Conservation (phyloP, 2,329 filamentous ascomycete genomes). For the Trichoderma oligosporum region DNA sequence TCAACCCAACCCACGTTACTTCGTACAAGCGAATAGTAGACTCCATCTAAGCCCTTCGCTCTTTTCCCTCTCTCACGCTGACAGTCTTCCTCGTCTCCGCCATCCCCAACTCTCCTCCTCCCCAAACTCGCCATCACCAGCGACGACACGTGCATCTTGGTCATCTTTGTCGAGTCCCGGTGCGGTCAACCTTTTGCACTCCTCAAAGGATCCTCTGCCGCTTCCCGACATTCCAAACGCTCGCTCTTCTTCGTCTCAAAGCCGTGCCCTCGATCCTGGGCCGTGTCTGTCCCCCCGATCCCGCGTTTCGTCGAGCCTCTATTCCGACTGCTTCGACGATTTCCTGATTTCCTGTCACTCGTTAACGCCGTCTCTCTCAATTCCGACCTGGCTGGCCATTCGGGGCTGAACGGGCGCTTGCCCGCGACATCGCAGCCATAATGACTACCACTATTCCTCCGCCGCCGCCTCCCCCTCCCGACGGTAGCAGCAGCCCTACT, state of each 20-base stretch:
- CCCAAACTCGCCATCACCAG: neutral
- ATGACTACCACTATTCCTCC: constrained; percentile 29
- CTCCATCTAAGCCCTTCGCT: constrained; percentile 6
- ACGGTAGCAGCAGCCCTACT: constrained; percentile 20
- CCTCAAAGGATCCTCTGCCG: neutral
- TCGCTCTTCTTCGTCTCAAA: constrained; percentile 12
- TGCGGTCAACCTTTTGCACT: constrained; percentile 4
- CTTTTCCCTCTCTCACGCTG: neutral
- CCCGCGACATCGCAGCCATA: constrained; percentile 35
- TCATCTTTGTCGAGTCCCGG: constrained; percentile 9
- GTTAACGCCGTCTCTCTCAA: neutral
- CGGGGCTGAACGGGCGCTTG: constrained; percentile 39
- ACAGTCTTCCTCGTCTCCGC: neutral
- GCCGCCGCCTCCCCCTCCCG: constrained; percentile 11
- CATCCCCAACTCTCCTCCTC: neutral
- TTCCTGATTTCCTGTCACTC: neutral
- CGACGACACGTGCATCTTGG: constrained; percentile 16
- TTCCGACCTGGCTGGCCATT: constrained; percentile 35
- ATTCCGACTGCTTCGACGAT: constrained; percentile 2
- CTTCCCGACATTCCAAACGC: neutral
- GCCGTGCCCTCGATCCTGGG: constrained; percentile 13
- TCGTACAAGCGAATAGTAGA: constrained; percentile 4
- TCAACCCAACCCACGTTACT: constrained; percentile 8
- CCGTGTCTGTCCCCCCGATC: constrained; percentile 3
- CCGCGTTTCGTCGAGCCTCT: constrained; percentile 5